Base-by-base conservation (phyloP, 108 stramenopile species). In the Cyclotella baltica region DNA sequence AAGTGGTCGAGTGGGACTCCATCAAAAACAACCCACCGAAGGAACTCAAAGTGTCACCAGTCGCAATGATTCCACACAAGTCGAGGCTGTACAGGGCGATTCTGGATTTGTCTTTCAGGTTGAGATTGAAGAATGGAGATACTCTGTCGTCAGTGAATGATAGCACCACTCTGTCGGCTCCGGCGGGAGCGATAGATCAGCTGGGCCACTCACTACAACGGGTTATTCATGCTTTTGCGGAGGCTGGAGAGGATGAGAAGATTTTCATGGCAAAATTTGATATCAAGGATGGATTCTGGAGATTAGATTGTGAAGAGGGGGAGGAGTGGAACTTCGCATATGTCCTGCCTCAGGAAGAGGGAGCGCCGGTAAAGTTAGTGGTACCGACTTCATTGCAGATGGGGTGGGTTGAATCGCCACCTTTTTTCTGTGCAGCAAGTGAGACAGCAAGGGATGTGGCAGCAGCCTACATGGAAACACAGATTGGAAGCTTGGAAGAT, bases 41-140 rank as follows among this genome's bases (percentile, higher is more conserved):
- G n/a, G n/a, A 63, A 38, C 3, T 33, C 2, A 35, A 29, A 29
- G n/a, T 29, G 0, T 29, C 23, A 34, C 62, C 62, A 63, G 4
- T 18, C 13, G 79, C 79, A 16, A 29, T 51, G 25, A 48, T 80
- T 10, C 79, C 79, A 30, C 74, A 74, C 35, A 80, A 74, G 18
- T 71, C 66, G 0, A 18, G 79, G 9, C 13, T 5, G 3, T 75
- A 62, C 55, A 2, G 73, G 8, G 75, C 64, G 2, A 67, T 76
- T 15, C 30, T 67, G 43, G 66, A 67, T 27, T n/a, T n/a, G n/a
- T n/a, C n/a, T n/a, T n/a, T n/a, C n/a, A n/a, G n/a, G n/a, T n/a
- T n/a, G n/a, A 3, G 8, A 25, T 38, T 76, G 0, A n/a, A 34
- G 16, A 13, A 50, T 1, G 33, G 37, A 16, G 11, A 43, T 1